These are phyloP conservation scores for Neurospora sp. DNA, from an alignment of 495 filamentous ascomycete species.

Conservation along the genomic window DNA sequence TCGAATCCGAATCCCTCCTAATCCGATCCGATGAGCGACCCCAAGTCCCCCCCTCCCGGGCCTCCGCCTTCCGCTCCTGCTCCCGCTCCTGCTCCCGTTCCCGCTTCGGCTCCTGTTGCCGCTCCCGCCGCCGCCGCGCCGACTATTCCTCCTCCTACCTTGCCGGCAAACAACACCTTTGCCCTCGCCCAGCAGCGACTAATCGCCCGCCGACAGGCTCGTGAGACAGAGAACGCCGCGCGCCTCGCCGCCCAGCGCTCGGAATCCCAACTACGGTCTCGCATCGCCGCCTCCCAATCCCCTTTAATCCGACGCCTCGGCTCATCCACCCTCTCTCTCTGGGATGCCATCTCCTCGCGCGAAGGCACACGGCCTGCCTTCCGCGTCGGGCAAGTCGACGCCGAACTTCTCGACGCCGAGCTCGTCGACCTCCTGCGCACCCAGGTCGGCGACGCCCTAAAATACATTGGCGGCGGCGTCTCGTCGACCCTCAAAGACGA, in stretches of 20 bases:
- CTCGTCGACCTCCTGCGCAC: slow-evolving; percentile 72
- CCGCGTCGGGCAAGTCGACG: slow-evolving; percentile 92
- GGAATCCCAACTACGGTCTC: slow-evolving; percentile 46
- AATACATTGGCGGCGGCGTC: slow-evolving; percentile 62
- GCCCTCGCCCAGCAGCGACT: slow-evolving; percentile 77
- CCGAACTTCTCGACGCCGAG: slow-evolving; percentile 91
- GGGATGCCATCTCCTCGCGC: slow-evolving; percentile 61
- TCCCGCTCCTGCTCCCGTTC: not conserved
- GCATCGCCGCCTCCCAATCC: slow-evolving; percentile 51
- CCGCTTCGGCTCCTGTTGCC: not conserved
- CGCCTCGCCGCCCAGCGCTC: slow-evolving; percentile 45
- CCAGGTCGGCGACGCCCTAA: slow-evolving; percentile 82
- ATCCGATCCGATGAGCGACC: slow-evolving; percentile 5
- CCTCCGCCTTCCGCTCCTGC: not conserved
- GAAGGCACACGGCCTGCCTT: slow-evolving; percentile 78
- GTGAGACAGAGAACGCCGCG: slow-evolving; percentile 51
- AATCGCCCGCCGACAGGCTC: slow-evolving; percentile 62
- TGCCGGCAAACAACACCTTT: slow-evolving; percentile 39
- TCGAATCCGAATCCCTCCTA: not conserved
- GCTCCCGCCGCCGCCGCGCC: not conserved
- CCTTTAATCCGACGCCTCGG: slow-evolving; percentile 50
- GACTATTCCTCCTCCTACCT: not conserved
- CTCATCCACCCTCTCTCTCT: slow-evolving; percentile 46
- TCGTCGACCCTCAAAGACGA: slow-evolving; percentile 46
- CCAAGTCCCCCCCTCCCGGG: not conserved